Base-by-base conservation (phyloP, 768 basidiomycete species). In the Floccularia luteovirens region DNA sequence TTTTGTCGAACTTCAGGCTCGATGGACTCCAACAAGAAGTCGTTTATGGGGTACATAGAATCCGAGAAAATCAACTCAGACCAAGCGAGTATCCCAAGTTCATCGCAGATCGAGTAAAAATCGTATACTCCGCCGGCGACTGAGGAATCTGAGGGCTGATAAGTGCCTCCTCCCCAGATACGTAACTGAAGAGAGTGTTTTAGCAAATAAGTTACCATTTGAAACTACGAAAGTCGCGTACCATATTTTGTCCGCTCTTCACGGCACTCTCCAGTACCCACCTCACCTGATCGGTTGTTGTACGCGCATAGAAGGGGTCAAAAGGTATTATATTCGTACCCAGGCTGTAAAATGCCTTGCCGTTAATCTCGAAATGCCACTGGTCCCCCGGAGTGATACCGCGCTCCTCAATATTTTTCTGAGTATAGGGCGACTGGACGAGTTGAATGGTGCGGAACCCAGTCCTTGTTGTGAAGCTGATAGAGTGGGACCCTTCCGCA, bases 11-110 rank as follows among this genome's bases (percentile, higher is more conserved):
- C 71, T 49, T 79, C 77, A 1, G 72, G 69, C 32, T 72, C 72
- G 38, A 77, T 51, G 2, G 69, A 64, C 39, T 67, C 67, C 23
- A 78, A 51, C 16, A 78, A 40, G 45, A 73, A 77, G 43, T 66
- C 59, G 44, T 78, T 75, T 56, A 75, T 67, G 1, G 75, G 70
- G 44, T 75, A 77, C 19, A 76, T 46, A 1, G 70, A 57, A 42
- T 78, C 76, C 0, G 76, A 76, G 56, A 77, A 78, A 37, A 75
- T 74, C 38, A 77, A 66, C 47, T 79, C 77, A 1, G 75, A 75
- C 77, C 77, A 78, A 1, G 67, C 75, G 34, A 79, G 57, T 44
- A 78, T 74, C 5, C 77, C 75, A 0, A 79, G 62, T 45, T 77
- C 75, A 50, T 79, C 75, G 50, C 75, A 78, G 17, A 73, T 49